Evolutionary conservation across 495 filamentous ascomycete species (phyloP).

Genomic region (Trichoderma reesei): DNA sequence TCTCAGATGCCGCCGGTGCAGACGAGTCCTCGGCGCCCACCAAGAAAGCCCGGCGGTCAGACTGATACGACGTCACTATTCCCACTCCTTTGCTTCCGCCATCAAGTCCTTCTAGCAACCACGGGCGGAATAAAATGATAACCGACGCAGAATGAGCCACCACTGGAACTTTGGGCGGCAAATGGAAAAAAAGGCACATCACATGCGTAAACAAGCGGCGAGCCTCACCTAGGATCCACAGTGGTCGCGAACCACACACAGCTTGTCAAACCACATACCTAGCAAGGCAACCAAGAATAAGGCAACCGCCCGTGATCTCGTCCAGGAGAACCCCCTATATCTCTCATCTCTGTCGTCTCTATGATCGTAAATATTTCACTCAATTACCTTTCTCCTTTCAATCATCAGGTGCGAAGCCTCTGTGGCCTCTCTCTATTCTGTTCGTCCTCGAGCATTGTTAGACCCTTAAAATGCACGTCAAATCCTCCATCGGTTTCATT

Average conservation of each 20-base stretch:
- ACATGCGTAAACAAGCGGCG: background rate
- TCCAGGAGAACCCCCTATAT: background rate
- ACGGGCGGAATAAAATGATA: background rate
- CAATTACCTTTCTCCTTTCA: background rate
- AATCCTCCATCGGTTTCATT: background rate
- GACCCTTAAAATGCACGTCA: background rate
- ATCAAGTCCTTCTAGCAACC: background rate
- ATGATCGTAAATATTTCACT: background rate
- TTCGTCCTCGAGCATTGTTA: no score
- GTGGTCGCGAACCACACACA: background rate
- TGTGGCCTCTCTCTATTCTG: background rate
- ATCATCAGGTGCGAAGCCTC: background rate
- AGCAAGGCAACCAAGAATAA: background rate
- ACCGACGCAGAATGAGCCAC: background rate
- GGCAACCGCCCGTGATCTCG: conserved; percentile 1
- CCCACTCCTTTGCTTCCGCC: background rate
- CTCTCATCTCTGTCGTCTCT: background rate
- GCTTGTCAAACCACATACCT: background rate
- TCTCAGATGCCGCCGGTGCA: background rate
- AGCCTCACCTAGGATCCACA: background rate
- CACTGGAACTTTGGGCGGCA: background rate
- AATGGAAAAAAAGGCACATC: background rate
- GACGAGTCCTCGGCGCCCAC: background rate
- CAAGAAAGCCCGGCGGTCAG: background rate
- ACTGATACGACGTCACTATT: background rate